Evolutionary conservation across 129 eudicot genomes (phyloP).

Genomic region (Glebionis coronaria): DNA sequence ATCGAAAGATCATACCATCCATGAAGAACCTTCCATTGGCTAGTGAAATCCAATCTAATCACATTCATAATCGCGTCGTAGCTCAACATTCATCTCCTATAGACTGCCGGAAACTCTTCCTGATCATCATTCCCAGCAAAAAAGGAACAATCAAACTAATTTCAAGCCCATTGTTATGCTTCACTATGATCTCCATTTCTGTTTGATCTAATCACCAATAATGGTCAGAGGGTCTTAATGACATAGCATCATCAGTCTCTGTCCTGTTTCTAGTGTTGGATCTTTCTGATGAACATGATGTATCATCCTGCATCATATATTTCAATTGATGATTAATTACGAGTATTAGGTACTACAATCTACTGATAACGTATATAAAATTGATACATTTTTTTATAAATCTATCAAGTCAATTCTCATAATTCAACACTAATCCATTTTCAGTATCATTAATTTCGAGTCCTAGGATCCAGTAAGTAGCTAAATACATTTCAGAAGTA

Average conservation of each 20-base stretch:
- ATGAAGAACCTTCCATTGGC: background rate
- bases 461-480: too few species aligned
- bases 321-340: background rate
- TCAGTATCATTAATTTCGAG: too few species aligned
- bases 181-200: constrained; percentile 8
- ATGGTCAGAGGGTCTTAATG: constrained; percentile 14
- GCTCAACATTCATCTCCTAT: background rate
- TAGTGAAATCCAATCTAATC: constrained; percentile 6
- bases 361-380: too few species aligned
- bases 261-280: constrained; percentile 16
- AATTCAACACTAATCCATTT: too few species aligned
- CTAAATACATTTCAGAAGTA: too few species aligned
- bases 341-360: background rate
- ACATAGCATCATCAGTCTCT: constrained; percentile 16
- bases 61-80: constrained; percentile 1
- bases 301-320: constrained; percentile 31
- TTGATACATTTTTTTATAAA: too few species aligned
- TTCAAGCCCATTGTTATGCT: background rate
- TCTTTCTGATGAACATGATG: constrained; percentile 29
- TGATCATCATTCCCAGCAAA: constrained; percentile 5
- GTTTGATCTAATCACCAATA: constrained; percentile 18
- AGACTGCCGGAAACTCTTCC: background rate
- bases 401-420: too few species aligned
- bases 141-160: background rate
- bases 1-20: constrained; percentile 20